Conservation (phyloP, 306 rosid species). For the Glycine latifolia region DNA sequence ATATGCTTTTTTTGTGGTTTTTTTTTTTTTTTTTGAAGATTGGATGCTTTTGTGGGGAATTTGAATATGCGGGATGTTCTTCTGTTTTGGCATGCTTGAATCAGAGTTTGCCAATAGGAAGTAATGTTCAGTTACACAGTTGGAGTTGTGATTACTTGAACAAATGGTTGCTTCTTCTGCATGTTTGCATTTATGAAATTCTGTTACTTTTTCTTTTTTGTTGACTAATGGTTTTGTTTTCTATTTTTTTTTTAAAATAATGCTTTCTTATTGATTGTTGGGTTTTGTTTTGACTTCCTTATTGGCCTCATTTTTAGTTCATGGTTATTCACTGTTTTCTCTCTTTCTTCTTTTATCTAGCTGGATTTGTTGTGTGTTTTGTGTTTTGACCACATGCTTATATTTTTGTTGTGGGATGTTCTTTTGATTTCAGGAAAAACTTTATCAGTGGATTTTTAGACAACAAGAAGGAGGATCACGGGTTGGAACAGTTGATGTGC, state of each 20-base stretch:
- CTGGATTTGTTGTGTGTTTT: neutral
- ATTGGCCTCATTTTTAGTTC: constrained; percentile 28
- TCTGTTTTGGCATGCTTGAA: constrained; percentile 33
- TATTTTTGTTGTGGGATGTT: constrained; percentile 8
- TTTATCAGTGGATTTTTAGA: constrained; percentile 79
- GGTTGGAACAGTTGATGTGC: constrained; percentile 64
- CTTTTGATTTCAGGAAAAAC: constrained; percentile 67
- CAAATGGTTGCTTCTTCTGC: neutral
- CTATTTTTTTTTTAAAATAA: neutral
- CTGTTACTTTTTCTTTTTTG: neutral
- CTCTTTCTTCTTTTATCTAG: constrained; percentile 6
- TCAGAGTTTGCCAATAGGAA: neutral
- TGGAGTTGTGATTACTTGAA: constrained; percentile 25
- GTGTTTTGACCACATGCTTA: neutral
- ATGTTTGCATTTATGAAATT: constrained; percentile 9
- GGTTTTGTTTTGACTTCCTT: constrained; percentile 6
- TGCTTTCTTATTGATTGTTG: neutral
- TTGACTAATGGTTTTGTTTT: neutral
- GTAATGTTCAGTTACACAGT: neutral
- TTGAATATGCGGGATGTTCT: neutral
- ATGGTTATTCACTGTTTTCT: neutral
- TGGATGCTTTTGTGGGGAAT: neutral
- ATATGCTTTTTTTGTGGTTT: neutral
- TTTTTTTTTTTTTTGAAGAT: neutral
- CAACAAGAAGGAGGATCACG: constrained; percentile 85